These are phyloP conservation scores for Aspergillus flavus DNA, from an alignment of 2,329 filamentous ascomycete genomes.

Conservation along the genomic window DNA sequence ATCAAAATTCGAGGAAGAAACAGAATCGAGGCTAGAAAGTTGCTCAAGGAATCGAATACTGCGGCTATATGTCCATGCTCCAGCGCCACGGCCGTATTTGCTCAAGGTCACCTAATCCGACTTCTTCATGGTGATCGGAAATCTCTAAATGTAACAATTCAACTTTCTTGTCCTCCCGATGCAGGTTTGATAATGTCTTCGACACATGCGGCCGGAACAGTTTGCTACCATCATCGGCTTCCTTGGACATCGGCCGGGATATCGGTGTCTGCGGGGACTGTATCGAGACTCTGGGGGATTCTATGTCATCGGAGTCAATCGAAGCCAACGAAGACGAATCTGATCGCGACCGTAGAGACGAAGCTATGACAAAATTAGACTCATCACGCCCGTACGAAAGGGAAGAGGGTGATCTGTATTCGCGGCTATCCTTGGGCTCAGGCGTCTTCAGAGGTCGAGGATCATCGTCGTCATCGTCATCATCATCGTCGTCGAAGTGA, in stretches of 20 bases:
- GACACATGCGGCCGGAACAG: conserved; percentile 33
- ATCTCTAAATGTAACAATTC: conserved; percentile 41
- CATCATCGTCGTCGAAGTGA: conserved; percentile 2
- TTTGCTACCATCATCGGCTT: conserved; percentile 34
- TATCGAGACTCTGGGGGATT: conserved; percentile 31
- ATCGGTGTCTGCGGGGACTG: conserved; percentile 39
- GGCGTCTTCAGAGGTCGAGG: neutral
- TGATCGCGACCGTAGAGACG: conserved; percentile 30
- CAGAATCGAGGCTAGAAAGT: neutral
- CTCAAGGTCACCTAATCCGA: conserved; percentile 35
- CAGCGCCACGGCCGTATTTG: conserved; percentile 44
- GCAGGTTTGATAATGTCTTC: conserved; percentile 36
- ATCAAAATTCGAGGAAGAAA: neutral
- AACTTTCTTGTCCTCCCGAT: conserved; percentile 37
- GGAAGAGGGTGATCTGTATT: conserved; percentile 17
- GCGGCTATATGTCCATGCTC: conserved; percentile 46
- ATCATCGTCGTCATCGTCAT: neutral
- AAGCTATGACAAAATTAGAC: conserved; percentile 24
- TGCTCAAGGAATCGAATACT: neutral
- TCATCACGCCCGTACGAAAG: conserved; percentile 23
- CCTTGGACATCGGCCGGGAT: conserved; percentile 42
- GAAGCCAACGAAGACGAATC: conserved; percentile 36
- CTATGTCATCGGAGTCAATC: conserved; percentile 27
- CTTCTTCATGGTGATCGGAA: conserved; percentile 34
- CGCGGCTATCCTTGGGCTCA: conserved; percentile 13